Base-by-base conservation (phyloP, 2,329 filamentous ascomycete genomes). In the Xylariaceae sp. region DNA sequence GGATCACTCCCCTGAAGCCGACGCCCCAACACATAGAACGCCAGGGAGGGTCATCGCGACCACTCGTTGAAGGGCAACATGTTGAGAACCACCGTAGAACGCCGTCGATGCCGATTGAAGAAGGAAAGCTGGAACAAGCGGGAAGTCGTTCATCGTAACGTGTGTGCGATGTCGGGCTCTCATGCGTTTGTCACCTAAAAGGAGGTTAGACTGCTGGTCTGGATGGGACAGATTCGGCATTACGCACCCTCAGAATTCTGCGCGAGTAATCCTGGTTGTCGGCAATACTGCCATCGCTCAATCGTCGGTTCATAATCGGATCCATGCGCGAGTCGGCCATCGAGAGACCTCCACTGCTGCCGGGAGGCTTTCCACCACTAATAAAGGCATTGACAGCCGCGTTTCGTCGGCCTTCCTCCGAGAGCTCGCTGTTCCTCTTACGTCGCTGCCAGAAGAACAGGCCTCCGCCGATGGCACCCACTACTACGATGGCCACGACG, bases 191-290 rank as follows among this genome's bases (percentile, higher is more conserved):
- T 57, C 39, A 57, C 54, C 54, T 57, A 27, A 4, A 23, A 18
- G 13, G 17, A 10, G 23, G 17, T 35, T 43, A 31, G 44, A 35
- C 5, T 5, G 18, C 32, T 26, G 25, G 18, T 4, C 3, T 14
- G 5, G 9, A 2, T 22, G n/a, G 5, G 6, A 23, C 5, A 29
- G n/a, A 21, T 13, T 11, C 9, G 2, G 31, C 38, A 29, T 7
- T 25, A 65, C 75, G 46, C 73, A 94, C 90, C 78, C 93, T 85
- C 55, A 96, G 75, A 61, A 96, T 95, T 64, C 85, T 83, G 64
- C 90, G 79, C 43, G 90, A 95, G 65, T 94, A 96, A 60, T 96
- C 90, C 63, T 94, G 80, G 63, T 95, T 93, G 59, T 96, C 90
- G 33, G 89, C 90, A 59, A 96, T 95, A 61, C 89, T 95, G 48